Conservation (phyloP, 805 yeast species). For the Kodamaea kaohsiungensis region DNA sequence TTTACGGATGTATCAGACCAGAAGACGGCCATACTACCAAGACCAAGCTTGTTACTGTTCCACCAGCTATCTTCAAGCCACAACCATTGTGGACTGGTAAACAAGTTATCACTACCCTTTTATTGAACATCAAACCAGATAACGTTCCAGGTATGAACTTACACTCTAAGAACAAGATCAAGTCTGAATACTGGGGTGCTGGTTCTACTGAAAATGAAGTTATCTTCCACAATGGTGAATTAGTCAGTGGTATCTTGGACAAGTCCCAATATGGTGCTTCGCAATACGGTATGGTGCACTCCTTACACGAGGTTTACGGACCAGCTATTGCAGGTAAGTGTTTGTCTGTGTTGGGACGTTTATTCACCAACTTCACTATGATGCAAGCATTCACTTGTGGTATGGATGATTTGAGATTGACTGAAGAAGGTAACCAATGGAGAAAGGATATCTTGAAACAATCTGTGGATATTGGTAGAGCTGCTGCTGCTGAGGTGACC, state of each 20-base stretch:
- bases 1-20: conserved; percentile 93
- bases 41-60: conserved; percentile 68
- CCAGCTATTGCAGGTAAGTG: conserved; percentile 87
- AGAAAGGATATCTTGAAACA: conserved; percentile 78
- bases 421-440: conserved; percentile 88
- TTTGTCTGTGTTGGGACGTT: conserved; percentile 87
- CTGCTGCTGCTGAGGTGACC: conserved; percentile 93
- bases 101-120: conserved; percentile 90
- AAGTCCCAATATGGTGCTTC: conserved; percentile 99
- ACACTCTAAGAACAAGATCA: conserved; percentile 80
- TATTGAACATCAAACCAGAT: conserved; percentile 83
- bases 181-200: conserved; percentile 92
- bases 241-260: conserved; percentile 90
- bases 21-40: conserved; percentile 94
- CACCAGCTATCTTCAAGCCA: conserved; percentile 90
- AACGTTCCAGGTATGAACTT: conserved; percentile 91
- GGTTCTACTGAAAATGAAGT: conserved; percentile 85
- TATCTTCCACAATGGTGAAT: conserved; percentile 80
- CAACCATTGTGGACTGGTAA: conserved; percentile 96
- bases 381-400: conserved; percentile 97
- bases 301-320: conserved; percentile 95
- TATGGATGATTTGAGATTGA: conserved; percentile 96
- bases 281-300: conserved; percentile 94
- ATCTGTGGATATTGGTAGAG: conserved; percentile 80
- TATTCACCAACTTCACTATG: conserved; percentile 92